Evolutionary conservation across 768 basidiomycete genomes (phyloP).

Genomic region (Kwoniella pini): DNA sequence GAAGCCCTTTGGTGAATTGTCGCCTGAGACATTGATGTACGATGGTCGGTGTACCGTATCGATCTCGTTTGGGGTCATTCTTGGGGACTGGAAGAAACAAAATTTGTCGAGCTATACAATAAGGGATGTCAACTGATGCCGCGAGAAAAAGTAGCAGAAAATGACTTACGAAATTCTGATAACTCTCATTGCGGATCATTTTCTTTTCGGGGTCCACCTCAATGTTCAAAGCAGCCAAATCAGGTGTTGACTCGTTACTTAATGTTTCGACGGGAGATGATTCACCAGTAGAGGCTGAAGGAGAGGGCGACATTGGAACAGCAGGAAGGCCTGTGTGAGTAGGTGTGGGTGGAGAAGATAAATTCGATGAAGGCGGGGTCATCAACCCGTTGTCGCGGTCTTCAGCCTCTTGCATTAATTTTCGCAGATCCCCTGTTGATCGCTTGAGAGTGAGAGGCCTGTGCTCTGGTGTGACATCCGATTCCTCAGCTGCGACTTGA

Average conservation of each 20-base stretch:
- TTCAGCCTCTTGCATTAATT: constrained; percentile 24
- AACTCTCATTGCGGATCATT: constrained; percentile 32
- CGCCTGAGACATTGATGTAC: constrained; percentile 22
- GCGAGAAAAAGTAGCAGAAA: background rate
- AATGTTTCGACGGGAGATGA: constrained; percentile 41
- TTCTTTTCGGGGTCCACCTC: constrained; percentile 38
- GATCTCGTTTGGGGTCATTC: constrained; percentile 37
- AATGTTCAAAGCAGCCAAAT: constrained; percentile 28
- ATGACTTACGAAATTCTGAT: constrained; percentile 52
- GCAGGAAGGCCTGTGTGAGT: constrained; percentile 16
- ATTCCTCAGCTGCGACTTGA: constrained; percentile 5
- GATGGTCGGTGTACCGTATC: constrained; percentile 22
- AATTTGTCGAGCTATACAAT: constrained; percentile 45
- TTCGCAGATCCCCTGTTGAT: constrained; percentile 39
- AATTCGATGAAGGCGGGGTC: constrained; percentile 47
- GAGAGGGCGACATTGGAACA: constrained; percentile 37
- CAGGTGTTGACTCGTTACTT: constrained; percentile 29
- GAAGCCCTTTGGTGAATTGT: constrained; percentile 36
- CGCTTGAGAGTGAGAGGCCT: constrained; percentile 30
- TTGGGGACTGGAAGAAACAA: constrained; percentile 53
- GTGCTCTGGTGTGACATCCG: constrained; percentile 20
- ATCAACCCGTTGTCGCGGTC: constrained; percentile 32
- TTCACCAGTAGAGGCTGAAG: constrained; percentile 42
- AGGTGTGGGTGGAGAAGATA: constrained; percentile 50
- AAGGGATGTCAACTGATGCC: background rate